Evolutionary conservation across 2,329 filamentous ascomycete species (phyloP), one percentile per base, ranked within the genome.

Genomic region (Epichloe bromicola): DNA sequence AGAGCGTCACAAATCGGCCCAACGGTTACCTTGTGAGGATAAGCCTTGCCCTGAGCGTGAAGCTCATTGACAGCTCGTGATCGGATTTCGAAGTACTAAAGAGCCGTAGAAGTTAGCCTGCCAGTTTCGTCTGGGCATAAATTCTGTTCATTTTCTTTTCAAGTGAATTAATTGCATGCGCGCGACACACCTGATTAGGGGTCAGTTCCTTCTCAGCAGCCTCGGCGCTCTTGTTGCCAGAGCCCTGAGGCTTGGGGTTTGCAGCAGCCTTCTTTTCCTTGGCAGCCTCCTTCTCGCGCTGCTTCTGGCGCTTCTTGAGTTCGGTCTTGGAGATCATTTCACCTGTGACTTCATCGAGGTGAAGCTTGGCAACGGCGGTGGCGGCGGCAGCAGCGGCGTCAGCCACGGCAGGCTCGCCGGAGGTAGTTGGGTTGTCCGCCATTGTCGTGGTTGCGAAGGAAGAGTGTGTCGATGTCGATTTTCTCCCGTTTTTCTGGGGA

Each of bases 241-340:
- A 34, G 80, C 53, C 63, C 61, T 19, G 71, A 64, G 88, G 56
- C 85, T 82, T 56, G 75, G 85, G 75, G 68, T 88, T 83, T 48
- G 80, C 75, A 49, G 87, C 86, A 30, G 82, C 86, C 76, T 88
- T 91, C 72, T 88, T 82, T 60, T 82, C 82, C 84, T 95, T 96
- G 73, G 89, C 87, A 59, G 85, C 85, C 55, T 94, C 89, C 70
- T 80, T 82, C 69, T 91, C 81, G 59, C 91, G 84, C 65, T 84
- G 78, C 87, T 98, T 98, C 74, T 90, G 81, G 63, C 91, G 83
- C 75, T 88, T 91, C 88, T 98, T 98, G 68, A 97, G 75, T 72
- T 90, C 85, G 15, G 82, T 80, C 82, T 90, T 90, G 73, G 86
- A 90, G 54, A 85, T 67, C 68, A 71, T 83, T 73, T 98, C 93